Evolutionary conservation across 225 moss, liverwort and hornwort species (phyloP).

Genomic region (Climacium dendroides): DNA sequence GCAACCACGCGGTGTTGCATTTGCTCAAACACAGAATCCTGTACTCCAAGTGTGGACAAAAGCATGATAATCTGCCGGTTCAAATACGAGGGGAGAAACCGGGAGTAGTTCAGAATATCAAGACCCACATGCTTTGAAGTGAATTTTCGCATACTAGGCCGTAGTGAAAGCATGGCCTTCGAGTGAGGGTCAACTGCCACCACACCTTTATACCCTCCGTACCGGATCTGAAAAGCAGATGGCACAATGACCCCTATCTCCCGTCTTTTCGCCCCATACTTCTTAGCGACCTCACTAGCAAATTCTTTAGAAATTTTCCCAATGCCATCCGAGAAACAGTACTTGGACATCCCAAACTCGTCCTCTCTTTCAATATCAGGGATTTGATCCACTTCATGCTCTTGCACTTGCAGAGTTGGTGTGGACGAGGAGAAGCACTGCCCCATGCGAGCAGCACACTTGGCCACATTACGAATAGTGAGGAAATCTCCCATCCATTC

Average conservation of each 20-base stretch:
- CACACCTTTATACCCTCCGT: conserved; percentile 90
- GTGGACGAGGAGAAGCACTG: conserved; percentile 91
- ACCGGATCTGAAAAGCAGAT: conserved; percentile 97
- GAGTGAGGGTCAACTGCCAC: conserved; percentile 72
- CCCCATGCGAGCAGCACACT: conserved; percentile 94
- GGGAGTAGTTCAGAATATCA: conserved; percentile 61
- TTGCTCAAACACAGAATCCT: conserved; percentile 51
- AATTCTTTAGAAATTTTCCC: conserved; percentile 76
- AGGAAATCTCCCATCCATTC: conserved; percentile 83
- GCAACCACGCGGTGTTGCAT: conserved; percentile 52
- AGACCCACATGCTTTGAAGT: conserved; percentile 57
- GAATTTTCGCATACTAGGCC: conserved; percentile 91
- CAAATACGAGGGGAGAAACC: conserved; percentile 59
- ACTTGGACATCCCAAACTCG: conserved; percentile 29
- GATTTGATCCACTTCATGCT: conserved; percentile 57
- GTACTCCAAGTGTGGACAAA: conserved; percentile 68
- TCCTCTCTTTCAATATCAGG: conserved; percentile 46
- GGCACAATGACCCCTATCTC: conserved; percentile 26
- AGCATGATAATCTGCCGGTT: conserved; percentile 88
- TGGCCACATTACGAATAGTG: conserved; percentile 79
- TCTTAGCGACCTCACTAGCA: conserved; percentile 45
- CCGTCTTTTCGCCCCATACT: conserved; percentile 27
- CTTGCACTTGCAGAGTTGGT: conserved; percentile 49
- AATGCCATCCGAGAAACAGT: conserved; percentile 94
- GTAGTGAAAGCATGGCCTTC: conserved; percentile 52